Base-by-base conservation (phyloP, 208 protist genomes). In the Porcisia deanei region DNA sequence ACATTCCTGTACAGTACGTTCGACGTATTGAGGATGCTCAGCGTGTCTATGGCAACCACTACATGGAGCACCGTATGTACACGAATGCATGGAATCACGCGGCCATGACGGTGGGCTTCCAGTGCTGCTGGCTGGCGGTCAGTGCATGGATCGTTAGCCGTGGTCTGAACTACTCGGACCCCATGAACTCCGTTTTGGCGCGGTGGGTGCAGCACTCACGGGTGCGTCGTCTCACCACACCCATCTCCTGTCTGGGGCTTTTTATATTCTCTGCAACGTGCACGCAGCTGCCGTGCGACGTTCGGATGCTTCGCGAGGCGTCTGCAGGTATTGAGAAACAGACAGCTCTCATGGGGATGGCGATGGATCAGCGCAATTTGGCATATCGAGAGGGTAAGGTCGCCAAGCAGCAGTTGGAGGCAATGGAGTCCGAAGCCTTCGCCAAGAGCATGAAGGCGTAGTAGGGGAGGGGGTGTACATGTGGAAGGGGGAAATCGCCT, bases 11-110 rank as follows among this genome's bases (percentile, higher is more conserved):
- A 9, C 78, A 83, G 64, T 87, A 89, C 82, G 85, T 91, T 58
- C 85, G 86, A 8, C 88, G 87, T 59, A 88, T 95, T 68, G 91
- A 93, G 59, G 90, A 91, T 52, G 90, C 88, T 5, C 88, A 88
- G 55, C 88, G 90, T 22, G 55, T 84, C 37, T 94, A 83, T 64
- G 75, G 88, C 58, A 54, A 85, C 14, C 86, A 92, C 71, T 75
- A 89, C 75, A 75, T 83, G 54, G 74, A 88, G 84, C 77, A 89
- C 65, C 60, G 65, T 43, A 80, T 75, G 63, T 82, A 80, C 73
- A 58, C 49, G 53, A 71, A 86, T 7, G 83, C 82, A 41, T 77
- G 75, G 81, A 75, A 63, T 43, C 77, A 85, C 47, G 82, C 83
- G 25, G 47, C 81, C 64, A 79, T 84, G 68, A 92, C 88, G 37